Evolutionary conservation across 768 basidiomycete genomes (phyloP).

Genomic region (Tylopilus intermedius): DNA sequence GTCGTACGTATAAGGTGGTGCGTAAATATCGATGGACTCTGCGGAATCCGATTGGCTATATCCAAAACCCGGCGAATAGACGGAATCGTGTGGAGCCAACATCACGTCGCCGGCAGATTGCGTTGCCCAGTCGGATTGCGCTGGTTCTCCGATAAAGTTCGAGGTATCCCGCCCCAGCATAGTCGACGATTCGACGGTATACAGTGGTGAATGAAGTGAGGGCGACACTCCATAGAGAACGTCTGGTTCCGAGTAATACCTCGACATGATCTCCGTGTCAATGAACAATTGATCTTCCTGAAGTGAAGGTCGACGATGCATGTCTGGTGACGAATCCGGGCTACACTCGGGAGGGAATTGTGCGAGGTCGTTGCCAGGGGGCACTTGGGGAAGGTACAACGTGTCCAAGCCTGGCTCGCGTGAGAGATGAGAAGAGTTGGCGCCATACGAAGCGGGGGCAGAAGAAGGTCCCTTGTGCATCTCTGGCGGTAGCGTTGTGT

Average conservation of each 20-base stretch:
- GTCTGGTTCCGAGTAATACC: constrained; percentile 19
- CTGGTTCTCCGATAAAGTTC: constrained; percentile 11
- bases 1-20: constrained; percentile 24
- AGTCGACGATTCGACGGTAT: constrained; percentile 15
- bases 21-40: constrained; percentile 18
- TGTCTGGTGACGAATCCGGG: constrained; percentile 11
- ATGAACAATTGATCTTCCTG: constrained; percentile 25
- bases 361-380: constrained; percentile 16
- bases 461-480: constrained; percentile 13
- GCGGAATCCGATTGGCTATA: constrained; percentile 19
- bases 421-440: constrained; percentile 5
- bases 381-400: constrained; percentile 17
- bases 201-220: constrained; percentile 16
- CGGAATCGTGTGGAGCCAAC: constrained; percentile 16
- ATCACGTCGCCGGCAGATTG: constrained; percentile 7
- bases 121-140: constrained; percentile 13
- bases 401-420: constrained; percentile 16
- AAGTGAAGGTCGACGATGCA: constrained; percentile 12
- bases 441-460: constrained; percentile 10
- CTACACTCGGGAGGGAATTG: constrained; percentile 17
- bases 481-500: constrained; percentile 19
- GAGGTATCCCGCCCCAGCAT: constrained; percentile 10
- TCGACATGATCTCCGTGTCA: constrained; percentile 18
- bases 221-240: constrained; percentile 10
- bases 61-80: constrained; percentile 15